Percentiles rank a stretch among this genome's conserved stretches.
Conservation (phyloP, 257 asterid genomes). For the Oldenlandia corymbosa region DNA sequence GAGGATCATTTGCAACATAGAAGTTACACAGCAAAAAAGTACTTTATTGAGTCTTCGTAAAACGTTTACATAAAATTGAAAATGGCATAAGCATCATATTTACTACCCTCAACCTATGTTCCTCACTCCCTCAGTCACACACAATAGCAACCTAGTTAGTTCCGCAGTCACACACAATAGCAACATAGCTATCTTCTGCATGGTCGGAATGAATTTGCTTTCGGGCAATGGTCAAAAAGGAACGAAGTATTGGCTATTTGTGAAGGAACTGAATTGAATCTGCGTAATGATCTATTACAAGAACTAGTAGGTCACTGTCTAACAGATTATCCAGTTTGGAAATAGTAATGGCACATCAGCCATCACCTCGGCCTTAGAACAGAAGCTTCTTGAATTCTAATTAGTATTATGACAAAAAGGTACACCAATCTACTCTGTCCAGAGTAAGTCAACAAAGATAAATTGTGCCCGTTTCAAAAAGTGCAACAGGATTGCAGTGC, state of each 20-base stretch:
- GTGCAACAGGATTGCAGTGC: not conserved
- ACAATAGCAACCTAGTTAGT: too few species aligned
- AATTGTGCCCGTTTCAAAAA: not conserved
- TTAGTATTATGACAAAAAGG: not conserved
- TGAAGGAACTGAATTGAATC: too few species aligned
- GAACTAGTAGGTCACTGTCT: not conserved
- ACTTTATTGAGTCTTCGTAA: conserved; percentile 5
- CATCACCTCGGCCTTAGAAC: too few species aligned
- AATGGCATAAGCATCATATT: not conserved
- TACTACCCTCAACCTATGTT: not conserved
- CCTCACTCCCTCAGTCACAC: too few species aligned
- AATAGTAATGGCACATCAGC: not conserved
- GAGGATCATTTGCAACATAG: conserved; percentile 30
- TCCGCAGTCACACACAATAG: not conserved
- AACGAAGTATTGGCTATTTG: not conserved
- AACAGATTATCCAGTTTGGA: not conserved
- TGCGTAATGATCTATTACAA: not conserved
- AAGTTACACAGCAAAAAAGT: not conserved
- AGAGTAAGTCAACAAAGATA: not conserved
- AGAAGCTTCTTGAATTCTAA: not conserved
- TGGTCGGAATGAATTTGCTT: not conserved
- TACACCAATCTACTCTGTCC: not conserved
- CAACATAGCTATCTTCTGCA: not conserved
- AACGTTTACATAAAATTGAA: conserved; percentile 8
- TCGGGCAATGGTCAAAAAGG: not conserved